Conservation (phyloP, 768 basidiomycete genomes). For the Pleurotus citrinopileatus region DNA sequence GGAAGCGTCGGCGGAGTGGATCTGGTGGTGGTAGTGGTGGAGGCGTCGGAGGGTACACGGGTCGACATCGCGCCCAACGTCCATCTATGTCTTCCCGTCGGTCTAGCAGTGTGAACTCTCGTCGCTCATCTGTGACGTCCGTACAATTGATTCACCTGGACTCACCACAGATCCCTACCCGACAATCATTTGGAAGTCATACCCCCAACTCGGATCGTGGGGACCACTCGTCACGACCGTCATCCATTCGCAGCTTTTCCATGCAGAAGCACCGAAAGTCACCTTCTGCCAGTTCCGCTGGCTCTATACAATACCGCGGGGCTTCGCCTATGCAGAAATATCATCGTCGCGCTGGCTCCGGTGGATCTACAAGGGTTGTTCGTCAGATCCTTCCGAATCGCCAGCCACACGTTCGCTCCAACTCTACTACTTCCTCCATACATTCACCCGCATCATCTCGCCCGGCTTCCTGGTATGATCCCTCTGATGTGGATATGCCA, state of each 20-base stretch:
- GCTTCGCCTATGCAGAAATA: constrained; percentile 79
- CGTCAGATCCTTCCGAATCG: constrained; percentile 53
- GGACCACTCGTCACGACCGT: constrained; percentile 76
- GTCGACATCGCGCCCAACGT: constrained; percentile 55
- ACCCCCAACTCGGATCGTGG: constrained; percentile 88
- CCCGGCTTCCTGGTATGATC: constrained; percentile 75
- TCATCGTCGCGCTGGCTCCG: constrained; percentile 78
- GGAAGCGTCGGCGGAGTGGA: constrained; percentile 52
- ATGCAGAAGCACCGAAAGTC: constrained; percentile 70
- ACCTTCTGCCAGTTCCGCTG: constrained; percentile 74
- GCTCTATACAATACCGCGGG: constrained; percentile 62
- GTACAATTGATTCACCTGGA: constrained; percentile 54
- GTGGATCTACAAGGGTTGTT: constrained; percentile 79
- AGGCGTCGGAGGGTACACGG: constrained; percentile 23
- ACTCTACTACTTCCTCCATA: constrained; percentile 74
- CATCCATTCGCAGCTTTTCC: constrained; percentile 79
- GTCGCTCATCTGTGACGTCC: constrained; percentile 56
- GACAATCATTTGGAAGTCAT: constrained; percentile 73
- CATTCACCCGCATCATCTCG: constrained; percentile 77
- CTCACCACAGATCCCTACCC: constrained; percentile 57
- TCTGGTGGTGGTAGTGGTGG: constrained; percentile 26
- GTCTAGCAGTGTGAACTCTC: constrained; percentile 89
- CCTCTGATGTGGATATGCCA: constrained; percentile 64
- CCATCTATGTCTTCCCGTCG: constrained; percentile 79
- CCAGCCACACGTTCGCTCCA: constrained; percentile 63